These are phyloP conservation scores for Filosporella fistucella DNA, from an alignment of 495 filamentous ascomycete genomes.

Conservation along the genomic window DNA sequence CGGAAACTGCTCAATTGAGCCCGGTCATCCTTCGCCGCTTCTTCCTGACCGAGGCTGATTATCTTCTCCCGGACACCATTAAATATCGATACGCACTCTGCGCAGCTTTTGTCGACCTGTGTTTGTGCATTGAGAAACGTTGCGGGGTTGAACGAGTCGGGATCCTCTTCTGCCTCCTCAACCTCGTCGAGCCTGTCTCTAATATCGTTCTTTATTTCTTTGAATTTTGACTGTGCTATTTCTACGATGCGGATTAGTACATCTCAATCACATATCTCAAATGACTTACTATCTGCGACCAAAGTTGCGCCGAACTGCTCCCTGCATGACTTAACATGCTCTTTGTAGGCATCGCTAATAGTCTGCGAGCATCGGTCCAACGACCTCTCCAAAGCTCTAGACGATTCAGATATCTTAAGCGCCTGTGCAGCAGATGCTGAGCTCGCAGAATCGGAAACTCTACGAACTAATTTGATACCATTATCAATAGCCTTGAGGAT, in stretches of 20 bases:
- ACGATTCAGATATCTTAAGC: slow-evolving; percentile 17
- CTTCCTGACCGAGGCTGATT: background rate
- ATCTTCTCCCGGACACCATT: slow-evolving; percentile 6
- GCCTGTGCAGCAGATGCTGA: slow-evolving; percentile 11
- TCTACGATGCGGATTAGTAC: background rate
- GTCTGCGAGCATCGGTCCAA: slow-evolving; percentile 8
- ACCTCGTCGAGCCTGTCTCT: slow-evolving; percentile 18
- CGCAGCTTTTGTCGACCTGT: slow-evolving; percentile 11
- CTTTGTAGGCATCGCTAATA: slow-evolving; percentile 16
- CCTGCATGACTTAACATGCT: slow-evolving; percentile 13
- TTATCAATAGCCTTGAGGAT: slow-evolving; percentile 18
- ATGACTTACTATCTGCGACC: slow-evolving; percentile 16
- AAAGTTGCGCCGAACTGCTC: slow-evolving; percentile 16
- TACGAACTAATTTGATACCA: slow-evolving; percentile 16
- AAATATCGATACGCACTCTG: slow-evolving; percentile 17
- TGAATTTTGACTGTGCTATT: slow-evolving; percentile 16
- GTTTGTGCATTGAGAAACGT: slow-evolving; percentile 11
- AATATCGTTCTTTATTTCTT: slow-evolving; percentile 19
- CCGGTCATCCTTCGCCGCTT: slow-evolving; percentile 4
- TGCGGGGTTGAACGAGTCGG: slow-evolving; percentile 15
- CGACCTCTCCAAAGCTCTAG: slow-evolving; percentile 8
- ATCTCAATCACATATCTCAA: background rate
- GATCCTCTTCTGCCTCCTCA: slow-evolving; percentile 18
- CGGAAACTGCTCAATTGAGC: slow-evolving; percentile 8
- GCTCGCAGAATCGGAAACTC: slow-evolving; percentile 11